Evolutionary conservation across 1,284 basidiomycete genomes (phyloP).

Genomic region (Boletus sp.): DNA sequence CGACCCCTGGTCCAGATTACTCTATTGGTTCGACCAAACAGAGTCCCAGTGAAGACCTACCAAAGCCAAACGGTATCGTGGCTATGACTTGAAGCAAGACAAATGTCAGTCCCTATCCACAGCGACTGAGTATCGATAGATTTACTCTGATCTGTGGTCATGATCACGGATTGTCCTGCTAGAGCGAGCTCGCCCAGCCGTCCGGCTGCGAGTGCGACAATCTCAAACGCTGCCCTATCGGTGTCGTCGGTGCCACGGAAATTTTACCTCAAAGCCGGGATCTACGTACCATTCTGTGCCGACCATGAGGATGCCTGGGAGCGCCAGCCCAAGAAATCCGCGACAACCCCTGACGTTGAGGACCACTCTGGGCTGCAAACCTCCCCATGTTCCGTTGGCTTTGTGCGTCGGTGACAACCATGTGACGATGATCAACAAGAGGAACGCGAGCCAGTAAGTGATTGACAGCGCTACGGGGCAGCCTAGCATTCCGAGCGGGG

Average conservation of each 20-base stretch:
- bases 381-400: slow-evolving; percentile 66
- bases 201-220: slow-evolving; percentile 78
- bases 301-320: slow-evolving; percentile 78
- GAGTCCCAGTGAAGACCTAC: slow-evolving; percentile 14
- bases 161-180: slow-evolving; percentile 77
- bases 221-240: slow-evolving; percentile 75
- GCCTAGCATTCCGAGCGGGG: slow-evolving; percentile 62
- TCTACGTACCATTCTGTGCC: slow-evolving; percentile 71
- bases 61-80: slow-evolving; percentile 36
- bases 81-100: slow-evolving; percentile 28
- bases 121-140: neutral
- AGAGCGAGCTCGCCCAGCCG: slow-evolving; percentile 65
- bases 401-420: slow-evolving; percentile 54
- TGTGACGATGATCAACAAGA: slow-evolving; percentile 53
- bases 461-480: slow-evolving; percentile 67
- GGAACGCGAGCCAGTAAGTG: slow-evolving; percentile 71
- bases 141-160: slow-evolving; percentile 81
- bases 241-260: neutral
- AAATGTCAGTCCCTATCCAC: slow-evolving; percentile 14
- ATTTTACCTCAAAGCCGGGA: neutral
- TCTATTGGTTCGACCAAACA: neutral
- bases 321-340: slow-evolving; percentile 62
- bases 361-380: slow-evolving; percentile 51
- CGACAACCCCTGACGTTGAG: slow-evolving; percentile 54
- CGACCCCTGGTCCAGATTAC: slow-evolving; percentile 50